A percentile compares a stretch with the other conserved stretches of the same genome.
Conservation (phyloP, 306 rosid species). For the Acmispon strigosus region DNA sequence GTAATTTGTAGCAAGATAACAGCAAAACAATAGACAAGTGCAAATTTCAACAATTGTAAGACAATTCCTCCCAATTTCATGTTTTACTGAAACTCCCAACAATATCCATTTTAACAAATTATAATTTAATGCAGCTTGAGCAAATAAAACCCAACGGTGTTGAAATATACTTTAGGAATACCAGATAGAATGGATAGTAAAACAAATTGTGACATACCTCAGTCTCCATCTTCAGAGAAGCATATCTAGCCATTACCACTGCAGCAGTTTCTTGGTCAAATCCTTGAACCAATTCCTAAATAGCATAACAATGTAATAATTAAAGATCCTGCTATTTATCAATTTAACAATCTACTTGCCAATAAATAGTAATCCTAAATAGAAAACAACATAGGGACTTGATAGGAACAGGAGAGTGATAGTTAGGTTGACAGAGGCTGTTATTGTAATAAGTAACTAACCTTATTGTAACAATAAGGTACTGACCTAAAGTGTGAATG, state of each 20-base stretch:
- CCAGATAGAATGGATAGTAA: conserved; percentile 4
- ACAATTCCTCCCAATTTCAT: background rate
- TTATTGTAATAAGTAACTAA: too few relatives aligned
- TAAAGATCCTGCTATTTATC: background rate
- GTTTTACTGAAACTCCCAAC: conserved; percentile 10
- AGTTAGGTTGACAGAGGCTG: too few relatives aligned
- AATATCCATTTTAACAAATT: background rate
- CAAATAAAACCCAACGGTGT: background rate
- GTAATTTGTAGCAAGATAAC: background rate
- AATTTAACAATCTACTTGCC: background rate
- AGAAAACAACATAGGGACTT: background rate
- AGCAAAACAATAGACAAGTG: background rate
- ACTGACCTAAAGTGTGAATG: too few relatives aligned
- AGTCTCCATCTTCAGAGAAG: conserved; percentile 89
- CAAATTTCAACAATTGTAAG: background rate
- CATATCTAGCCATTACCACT: conserved; percentile 85
- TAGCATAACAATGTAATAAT: background rate
- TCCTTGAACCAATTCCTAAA: conserved; percentile 91
- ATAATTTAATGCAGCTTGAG: conserved; percentile 4
- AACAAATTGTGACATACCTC: conserved; percentile 49
- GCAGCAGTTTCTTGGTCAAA: conserved; percentile 99
- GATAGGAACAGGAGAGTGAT: too few relatives aligned
- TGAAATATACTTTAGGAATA: background rate
- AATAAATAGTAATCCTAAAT: background rate
- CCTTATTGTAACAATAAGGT: too few relatives aligned